phyloP scores from a whole-genome alignment of 2,329 filamentous ascomycete species.

The Calonectria multiphialidica region DNA sequence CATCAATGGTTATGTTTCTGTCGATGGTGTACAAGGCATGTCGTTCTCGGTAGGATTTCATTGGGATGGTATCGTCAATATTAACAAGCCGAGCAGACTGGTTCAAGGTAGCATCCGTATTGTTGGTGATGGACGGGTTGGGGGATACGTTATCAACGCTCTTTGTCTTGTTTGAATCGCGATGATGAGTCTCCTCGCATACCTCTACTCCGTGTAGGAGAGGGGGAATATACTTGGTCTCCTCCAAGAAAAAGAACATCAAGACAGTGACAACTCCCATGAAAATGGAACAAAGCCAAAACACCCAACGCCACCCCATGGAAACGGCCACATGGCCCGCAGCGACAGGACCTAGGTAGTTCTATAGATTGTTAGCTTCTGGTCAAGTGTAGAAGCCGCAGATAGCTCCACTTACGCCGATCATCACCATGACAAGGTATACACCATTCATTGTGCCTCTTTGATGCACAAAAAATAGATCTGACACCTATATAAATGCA shows the following conservation, averaged over 20 bases:
- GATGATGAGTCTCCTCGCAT: not conserved
- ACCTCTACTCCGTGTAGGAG: conserved; percentile 1
- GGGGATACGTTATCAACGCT: not conserved
- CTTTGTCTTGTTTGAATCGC: not conserved
- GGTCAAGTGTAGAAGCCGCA: rapidly evolving
- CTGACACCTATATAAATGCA: conserved; percentile 27
- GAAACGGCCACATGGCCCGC: conserved; percentile 25
- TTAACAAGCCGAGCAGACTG: not conserved
- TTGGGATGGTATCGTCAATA: conserved; percentile 11
- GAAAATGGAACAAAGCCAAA: conserved; percentile 21
- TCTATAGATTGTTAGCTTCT: not conserved
- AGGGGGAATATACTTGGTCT: conserved; percentile 18
- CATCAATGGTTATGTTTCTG: not conserved
- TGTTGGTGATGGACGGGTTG: not conserved
- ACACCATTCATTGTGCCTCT: conserved; percentile 46
- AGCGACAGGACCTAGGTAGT: conserved; percentile 33
- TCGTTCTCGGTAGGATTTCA: conserved; percentile 17
- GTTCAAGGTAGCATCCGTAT: not conserved
- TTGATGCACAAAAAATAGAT: conserved; percentile 48
- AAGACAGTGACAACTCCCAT: conserved; percentile 7
- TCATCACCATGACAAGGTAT: conserved; percentile 31
- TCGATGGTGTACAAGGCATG: conserved; percentile 18
- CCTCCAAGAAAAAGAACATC: conserved; percentile 25
- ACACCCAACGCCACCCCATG: conserved; percentile 27
- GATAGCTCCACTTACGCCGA: conserved; percentile 20